Percentiles rank a stretch among this genome's conserved stretches.
These are phyloP conservation scores for Pachyrhizus erosus DNA, from an alignment of 306 rosid species.

Conservation along the genomic window DNA sequence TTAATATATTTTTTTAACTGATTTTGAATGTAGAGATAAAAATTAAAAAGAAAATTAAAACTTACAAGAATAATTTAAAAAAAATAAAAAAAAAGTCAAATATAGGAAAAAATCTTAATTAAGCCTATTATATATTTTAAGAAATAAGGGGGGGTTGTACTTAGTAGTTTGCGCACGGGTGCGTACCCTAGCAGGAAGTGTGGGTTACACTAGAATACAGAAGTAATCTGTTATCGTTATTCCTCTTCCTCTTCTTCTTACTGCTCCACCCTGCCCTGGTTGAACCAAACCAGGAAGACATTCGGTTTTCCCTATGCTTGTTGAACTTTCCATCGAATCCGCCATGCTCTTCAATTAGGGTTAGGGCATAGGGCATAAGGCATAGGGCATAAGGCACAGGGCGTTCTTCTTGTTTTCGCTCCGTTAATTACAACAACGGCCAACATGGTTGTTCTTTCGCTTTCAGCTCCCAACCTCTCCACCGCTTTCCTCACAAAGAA, in stretches of 20 bases:
- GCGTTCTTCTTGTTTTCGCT: conserved; percentile 14
- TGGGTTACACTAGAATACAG: conserved; percentile 14
- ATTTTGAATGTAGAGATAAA: too few species aligned
- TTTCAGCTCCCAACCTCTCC: conserved; percentile 60
- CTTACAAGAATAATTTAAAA: too few species aligned
- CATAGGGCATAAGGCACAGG: conserved; percentile 45
- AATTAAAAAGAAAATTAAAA: too few species aligned
- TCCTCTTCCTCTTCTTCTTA: conserved; percentile 4
- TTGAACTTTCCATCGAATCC: conserved; percentile 36
- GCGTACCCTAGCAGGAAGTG: conserved; percentile 33
- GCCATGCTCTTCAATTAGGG: conserved; percentile 52
- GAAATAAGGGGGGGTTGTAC: neutral
- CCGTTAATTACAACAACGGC: conserved; percentile 14
- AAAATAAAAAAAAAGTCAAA: too few species aligned
- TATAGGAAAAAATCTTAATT: too few species aligned
- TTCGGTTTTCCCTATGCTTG: neutral
- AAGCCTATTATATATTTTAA: too few species aligned
- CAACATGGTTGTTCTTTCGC: conserved; percentile 64
- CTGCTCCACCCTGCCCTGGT: conserved; percentile 10
- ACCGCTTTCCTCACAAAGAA: conserved; percentile 59
- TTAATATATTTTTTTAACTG: too few species aligned
- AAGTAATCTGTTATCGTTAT: conserved; percentile 25
- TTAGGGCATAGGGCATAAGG: conserved; percentile 46
- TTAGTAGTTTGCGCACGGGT: neutral
- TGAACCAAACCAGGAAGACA: conserved; percentile 14